Conservation (phyloP, 768 basidiomycete species). For the Xerocomellus chrysenteron region DNA sequence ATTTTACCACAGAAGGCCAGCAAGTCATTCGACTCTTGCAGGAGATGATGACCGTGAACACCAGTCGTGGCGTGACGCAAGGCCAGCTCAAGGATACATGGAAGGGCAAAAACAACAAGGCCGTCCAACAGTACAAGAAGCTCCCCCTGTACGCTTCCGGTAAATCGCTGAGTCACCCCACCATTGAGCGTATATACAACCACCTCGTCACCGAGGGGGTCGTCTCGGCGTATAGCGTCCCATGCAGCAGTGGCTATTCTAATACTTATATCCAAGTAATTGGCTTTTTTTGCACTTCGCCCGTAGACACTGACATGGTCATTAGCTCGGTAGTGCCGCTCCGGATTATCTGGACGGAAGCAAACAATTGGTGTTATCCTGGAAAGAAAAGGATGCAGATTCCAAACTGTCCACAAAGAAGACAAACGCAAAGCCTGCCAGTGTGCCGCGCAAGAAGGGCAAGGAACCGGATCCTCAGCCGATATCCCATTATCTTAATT, state of each 20-base stretch:
- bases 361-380: slow-evolving; percentile 23
- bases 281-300: neutral
- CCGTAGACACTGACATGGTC: neutral
- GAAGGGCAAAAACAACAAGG: slow-evolving; percentile 54
- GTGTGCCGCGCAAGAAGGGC: slow-evolving; percentile 15
- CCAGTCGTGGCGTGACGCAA: slow-evolving; percentile 55
- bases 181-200: slow-evolving; percentile 66
- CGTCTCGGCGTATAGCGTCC: slow-evolving; percentile 46
- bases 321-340: slow-evolving; percentile 21
- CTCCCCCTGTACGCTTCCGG: slow-evolving; percentile 56
- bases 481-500: neutral
- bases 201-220: slow-evolving; percentile 51
- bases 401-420: slow-evolving; percentile 11
- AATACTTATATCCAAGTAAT: slow-evolving; percentile 53
- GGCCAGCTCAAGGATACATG: slow-evolving; percentile 60
- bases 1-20: slow-evolving; percentile 61
- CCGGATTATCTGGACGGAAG: slow-evolving; percentile 19
- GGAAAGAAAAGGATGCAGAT: slow-evolving; percentile 25
- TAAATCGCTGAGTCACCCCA: slow-evolving; percentile 45
- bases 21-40: slow-evolving; percentile 60
- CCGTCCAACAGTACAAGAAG: slow-evolving; percentile 45
- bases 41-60: slow-evolving; percentile 40
- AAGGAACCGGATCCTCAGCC: slow-evolving; percentile 15
- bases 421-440: neutral
- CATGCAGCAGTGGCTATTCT: slow-evolving; percentile 46